A percentile compares a stretch with the other conserved stretches of the same genome.
These are phyloP conservation scores for Gloeopeniophorella convolvens DNA, from an alignment of 768 basidiomycete species.

Conservation along the genomic window DNA sequence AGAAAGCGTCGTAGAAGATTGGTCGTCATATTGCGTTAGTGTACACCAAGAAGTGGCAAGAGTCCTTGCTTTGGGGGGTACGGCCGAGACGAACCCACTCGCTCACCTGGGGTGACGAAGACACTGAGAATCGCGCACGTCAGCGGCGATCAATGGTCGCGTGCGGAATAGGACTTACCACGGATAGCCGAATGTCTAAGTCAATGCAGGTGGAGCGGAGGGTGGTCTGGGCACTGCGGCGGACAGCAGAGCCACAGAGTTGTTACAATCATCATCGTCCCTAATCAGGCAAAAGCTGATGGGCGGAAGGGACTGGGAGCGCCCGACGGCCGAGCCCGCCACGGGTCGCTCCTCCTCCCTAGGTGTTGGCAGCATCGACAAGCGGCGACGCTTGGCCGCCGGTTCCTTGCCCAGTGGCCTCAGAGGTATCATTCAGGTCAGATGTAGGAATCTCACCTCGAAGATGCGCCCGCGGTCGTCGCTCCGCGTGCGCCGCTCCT, in stretches of 20 bases:
- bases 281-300: slow-evolving; percentile 6
- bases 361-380: slow-evolving; percentile 5
- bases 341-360: slow-evolving; percentile 9
- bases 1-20: not conserved
- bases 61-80: not conserved
- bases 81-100: not conserved
- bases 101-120: not conserved
- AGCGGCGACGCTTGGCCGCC: slow-evolving; percentile 21
- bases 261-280: slow-evolving; percentile 7
- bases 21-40: not conserved
- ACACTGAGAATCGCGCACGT: not conserved
- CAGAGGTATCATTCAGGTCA: slow-evolving; percentile 8
- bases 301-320: slow-evolving; percentile 12
- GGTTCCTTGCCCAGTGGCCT: slow-evolving; percentile 20
- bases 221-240: slow-evolving; percentile 7
- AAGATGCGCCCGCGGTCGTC: slow-evolving; percentile 4
- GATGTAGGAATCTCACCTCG: slow-evolving; percentile 13
- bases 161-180: not conserved
- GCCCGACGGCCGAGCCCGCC: slow-evolving; percentile 4
- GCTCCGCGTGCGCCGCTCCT: not conserved
- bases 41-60: slow-evolving; percentile 1
- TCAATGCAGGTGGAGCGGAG: slow-evolving; percentile 16
- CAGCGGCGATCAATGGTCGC: not conserved
- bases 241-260: not conserved
- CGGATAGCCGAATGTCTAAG: not conserved